A percentile compares a stretch with the other conserved stretches of the same genome.
These are phyloP conservation scores for Lepiota brunneoincarnata DNA, from an alignment of 768 basidiomycete genomes.

Conservation along the genomic window DNA sequence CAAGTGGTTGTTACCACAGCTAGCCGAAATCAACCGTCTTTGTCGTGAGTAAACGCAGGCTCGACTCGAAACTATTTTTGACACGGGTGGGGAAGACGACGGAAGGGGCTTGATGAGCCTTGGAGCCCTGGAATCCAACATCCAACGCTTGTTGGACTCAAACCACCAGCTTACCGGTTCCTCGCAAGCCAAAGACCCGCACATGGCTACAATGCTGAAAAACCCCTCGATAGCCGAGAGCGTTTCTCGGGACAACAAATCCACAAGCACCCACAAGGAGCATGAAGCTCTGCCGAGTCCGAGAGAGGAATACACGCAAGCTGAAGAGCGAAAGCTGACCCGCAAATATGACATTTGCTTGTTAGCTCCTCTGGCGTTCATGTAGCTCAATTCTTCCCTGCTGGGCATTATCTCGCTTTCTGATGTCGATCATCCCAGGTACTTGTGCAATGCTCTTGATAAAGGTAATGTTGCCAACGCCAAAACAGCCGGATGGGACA, in stretches of 20 bases:
- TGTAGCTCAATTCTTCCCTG: slow-evolving; percentile 27
- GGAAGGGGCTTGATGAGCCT: too few species aligned
- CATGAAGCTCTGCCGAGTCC: not conserved
- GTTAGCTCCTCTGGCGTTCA: slow-evolving; percentile 41
- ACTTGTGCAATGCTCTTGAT: slow-evolving; percentile 46
- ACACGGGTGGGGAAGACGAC: too few species aligned
- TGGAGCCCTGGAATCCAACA: too few species aligned
- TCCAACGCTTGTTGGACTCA: not conserved
- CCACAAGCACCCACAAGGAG: not conserved
- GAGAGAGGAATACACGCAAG: slow-evolving; percentile 9
- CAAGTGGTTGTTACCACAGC: not conserved
- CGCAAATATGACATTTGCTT: slow-evolving; percentile 41
- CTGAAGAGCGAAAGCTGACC: slow-evolving; percentile 30
- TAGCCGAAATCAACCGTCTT: not conserved
- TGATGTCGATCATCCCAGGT: slow-evolving; percentile 25
- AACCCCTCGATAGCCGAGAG: not conserved
- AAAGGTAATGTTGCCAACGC: slow-evolving; percentile 53
- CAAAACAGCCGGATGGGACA: slow-evolving; percentile 50
- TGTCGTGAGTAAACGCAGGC: not conserved
- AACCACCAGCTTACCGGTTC: not conserved
- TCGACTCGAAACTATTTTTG: not conserved
- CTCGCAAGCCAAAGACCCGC: not conserved
- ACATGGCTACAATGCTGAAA: not conserved
- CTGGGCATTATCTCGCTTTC: not conserved
- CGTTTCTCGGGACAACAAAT: not conserved